Evolutionary conservation across 225 moss, liverwort and hornwort species (phyloP).

Genomic region (Pseudisothecium myosuroides): DNA sequence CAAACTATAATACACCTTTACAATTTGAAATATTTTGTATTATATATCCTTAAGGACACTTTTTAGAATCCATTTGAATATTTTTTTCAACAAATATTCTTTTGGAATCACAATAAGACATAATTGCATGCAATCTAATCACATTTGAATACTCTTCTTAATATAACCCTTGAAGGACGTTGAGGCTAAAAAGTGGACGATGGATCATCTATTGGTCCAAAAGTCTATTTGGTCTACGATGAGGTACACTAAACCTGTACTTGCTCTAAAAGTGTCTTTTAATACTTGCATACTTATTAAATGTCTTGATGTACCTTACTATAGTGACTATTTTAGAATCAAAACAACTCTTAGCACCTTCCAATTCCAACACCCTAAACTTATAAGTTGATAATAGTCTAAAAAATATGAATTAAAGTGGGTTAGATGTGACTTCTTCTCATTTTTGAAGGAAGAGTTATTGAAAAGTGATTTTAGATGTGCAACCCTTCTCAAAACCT

Average conservation of each 20-base stretch:
- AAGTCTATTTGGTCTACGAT: background rate
- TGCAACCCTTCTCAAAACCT: background rate
- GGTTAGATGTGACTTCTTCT: no score
- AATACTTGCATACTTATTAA: no score
- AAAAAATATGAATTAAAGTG: background rate
- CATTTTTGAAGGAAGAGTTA: background rate
- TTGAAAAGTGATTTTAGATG: background rate
- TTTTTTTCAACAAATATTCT: background rate
- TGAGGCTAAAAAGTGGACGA: rapidly evolving
- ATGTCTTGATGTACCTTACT: background rate
- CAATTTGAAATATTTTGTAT: background rate
- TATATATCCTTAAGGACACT: rapidly evolving
- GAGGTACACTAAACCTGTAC: no score
- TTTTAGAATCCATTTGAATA: background rate
- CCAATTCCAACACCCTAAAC: background rate
- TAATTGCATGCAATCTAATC: background rate
- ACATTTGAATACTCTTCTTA: background rate
- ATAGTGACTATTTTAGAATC: background rate
- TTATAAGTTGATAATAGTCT: background rate
- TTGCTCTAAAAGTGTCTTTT: no score
- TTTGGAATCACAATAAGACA: background rate
- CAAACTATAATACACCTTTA: background rate
- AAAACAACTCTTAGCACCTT: background rate
- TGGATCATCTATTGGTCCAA: background rate
- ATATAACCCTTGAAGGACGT: background rate